Conservation (phyloP, 1,284 basidiomycete genomes). For the Cerioporus squamosus region DNA sequence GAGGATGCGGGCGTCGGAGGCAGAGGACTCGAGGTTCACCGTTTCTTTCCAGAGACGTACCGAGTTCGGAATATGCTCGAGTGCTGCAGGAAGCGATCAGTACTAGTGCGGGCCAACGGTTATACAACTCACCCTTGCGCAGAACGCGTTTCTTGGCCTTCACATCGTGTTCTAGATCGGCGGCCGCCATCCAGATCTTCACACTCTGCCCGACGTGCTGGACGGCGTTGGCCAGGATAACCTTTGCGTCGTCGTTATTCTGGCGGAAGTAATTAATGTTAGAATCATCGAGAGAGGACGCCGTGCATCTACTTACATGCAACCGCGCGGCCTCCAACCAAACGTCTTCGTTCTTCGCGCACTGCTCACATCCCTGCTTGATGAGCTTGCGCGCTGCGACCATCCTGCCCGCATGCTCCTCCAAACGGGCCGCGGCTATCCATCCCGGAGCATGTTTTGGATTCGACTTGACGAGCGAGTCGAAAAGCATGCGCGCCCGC, state of each 20-base stretch:
- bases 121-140: slow-evolving; percentile 71
- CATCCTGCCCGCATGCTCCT: slow-evolving; percentile 97
- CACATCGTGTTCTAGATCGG: slow-evolving; percentile 85
- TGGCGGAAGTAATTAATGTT: too few relatives aligned
- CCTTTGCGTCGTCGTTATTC: slow-evolving; percentile 93
- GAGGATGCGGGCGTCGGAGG: slow-evolving; percentile 89
- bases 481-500: slow-evolving; percentile 92
- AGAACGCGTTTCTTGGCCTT: slow-evolving; percentile 92
- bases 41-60: slow-evolving; percentile 98
- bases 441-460: slow-evolving; percentile 97
- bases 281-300: not conserved
- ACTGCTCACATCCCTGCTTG: slow-evolving; percentile 93
- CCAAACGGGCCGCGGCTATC: slow-evolving; percentile 96
- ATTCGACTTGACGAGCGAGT: slow-evolving; percentile 96
- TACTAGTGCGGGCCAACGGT: too few relatives aligned
- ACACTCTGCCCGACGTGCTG: slow-evolving; percentile 94
- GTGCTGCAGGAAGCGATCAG: slow-evolving; percentile 52
- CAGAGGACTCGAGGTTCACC: slow-evolving; percentile 92
- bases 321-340: slow-evolving; percentile 96
- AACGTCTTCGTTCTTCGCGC: slow-evolving; percentile 95
- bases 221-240: slow-evolving; percentile 92
- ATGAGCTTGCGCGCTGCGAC: slow-evolving; percentile 95
- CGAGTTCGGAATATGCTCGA: slow-evolving; percentile 97
- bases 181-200: slow-evolving; percentile 95
- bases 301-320: slow-evolving; percentile 64